These are phyloP conservation scores for Trichosporon sp. DNA, from an alignment of 1,284 basidiomycete genomes.

Conservation along the genomic window DNA sequence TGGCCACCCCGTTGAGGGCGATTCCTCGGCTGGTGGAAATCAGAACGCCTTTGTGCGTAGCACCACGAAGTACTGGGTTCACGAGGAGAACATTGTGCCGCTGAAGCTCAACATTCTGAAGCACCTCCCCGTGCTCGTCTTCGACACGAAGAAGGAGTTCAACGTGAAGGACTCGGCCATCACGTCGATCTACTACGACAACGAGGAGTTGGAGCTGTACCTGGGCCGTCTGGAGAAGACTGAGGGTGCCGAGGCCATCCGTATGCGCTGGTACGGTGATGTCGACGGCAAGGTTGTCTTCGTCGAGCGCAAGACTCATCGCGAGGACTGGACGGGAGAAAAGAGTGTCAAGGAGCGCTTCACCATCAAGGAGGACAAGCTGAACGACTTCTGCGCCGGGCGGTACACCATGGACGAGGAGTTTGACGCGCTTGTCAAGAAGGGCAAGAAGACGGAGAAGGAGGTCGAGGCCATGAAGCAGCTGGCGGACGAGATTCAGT, in stretches of 20 bases:
- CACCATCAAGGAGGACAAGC: conserved; percentile 89
- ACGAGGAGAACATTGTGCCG: conserved; percentile 91
- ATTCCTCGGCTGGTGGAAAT: conserved; percentile 85
- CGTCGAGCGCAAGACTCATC: conserved; percentile 96
- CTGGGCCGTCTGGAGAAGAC: conserved; percentile 96
- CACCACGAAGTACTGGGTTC: conserved; percentile 99
- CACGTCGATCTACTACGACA: conserved; percentile 61
- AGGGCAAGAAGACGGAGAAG: conserved; percentile 89
- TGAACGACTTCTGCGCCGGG: conserved; percentile 85
- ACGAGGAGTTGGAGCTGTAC: conserved; percentile 95
- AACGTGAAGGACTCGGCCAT: conserved; percentile 76
- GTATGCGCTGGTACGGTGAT: conserved; percentile 97
- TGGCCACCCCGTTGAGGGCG: conserved; percentile 88
- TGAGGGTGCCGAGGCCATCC: conserved; percentile 94
- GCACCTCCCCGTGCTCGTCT: conserved; percentile 89
- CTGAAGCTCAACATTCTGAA: conserved; percentile 91
- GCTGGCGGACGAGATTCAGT: conserved; percentile 93
- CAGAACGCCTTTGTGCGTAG: conserved; percentile 96
- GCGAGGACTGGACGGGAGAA: conserved; percentile 99
- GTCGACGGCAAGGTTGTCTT: conserved; percentile 75
- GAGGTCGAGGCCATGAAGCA: conserved; percentile 95
- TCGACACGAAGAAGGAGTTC: conserved; percentile 93
- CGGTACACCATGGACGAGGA: conserved; percentile 92
- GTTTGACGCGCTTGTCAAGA: conserved; percentile 79
- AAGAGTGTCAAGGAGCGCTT: conserved; percentile 99